Evolutionary conservation across 2,329 filamentous ascomycete genomes (phyloP).

Genomic region (Zasmidium cellare): DNA sequence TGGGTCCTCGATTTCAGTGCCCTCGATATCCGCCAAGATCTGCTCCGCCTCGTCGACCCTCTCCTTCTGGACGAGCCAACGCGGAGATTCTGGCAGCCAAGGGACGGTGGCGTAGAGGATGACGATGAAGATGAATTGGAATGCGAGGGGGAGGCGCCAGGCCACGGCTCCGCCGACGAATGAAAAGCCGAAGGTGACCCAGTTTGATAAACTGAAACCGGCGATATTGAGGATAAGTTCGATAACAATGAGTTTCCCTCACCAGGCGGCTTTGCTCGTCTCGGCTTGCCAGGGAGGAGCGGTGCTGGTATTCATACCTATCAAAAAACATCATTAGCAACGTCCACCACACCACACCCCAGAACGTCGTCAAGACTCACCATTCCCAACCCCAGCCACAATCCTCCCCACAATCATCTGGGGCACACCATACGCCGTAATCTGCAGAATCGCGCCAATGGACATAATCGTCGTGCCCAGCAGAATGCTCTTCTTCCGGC

Average conservation of each 20-base stretch:
- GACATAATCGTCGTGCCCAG: conserved; percentile 52
- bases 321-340: conserved; percentile 33
- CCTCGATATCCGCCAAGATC: conserved; percentile 53
- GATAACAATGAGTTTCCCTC: conserved; percentile 36
- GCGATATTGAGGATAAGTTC: conserved; percentile 50
- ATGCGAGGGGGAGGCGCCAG: conserved; percentile 50
- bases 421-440: conserved; percentile 45
- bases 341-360: not conserved
- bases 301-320: conserved; percentile 47
- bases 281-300: conserved; percentile 55
- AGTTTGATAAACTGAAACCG: conserved; percentile 53
- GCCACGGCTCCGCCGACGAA: conserved; percentile 44
- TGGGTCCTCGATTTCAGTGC: conserved; percentile 45
- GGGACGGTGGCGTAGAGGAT: conserved; percentile 48
- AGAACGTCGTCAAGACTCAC: conserved; percentile 23
- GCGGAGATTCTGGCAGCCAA: conserved; percentile 49
- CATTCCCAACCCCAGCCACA: conserved; percentile 51
- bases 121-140: conserved; percentile 53
- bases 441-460: conserved; percentile 51
- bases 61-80: conserved; percentile 50
- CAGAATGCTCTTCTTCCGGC: conserved; percentile 50
- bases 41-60: conserved; percentile 47
- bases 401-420: conserved; percentile 53
- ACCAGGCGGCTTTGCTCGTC: conserved; percentile 46
- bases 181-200: conserved; percentile 54